Percentiles rank a stretch among this genome's conserved stretches.
These are phyloP conservation scores for Moesziomyces parantarcticus DNA, from an alignment of 1,284 basidiomycete genomes.

Conservation along the genomic window DNA sequence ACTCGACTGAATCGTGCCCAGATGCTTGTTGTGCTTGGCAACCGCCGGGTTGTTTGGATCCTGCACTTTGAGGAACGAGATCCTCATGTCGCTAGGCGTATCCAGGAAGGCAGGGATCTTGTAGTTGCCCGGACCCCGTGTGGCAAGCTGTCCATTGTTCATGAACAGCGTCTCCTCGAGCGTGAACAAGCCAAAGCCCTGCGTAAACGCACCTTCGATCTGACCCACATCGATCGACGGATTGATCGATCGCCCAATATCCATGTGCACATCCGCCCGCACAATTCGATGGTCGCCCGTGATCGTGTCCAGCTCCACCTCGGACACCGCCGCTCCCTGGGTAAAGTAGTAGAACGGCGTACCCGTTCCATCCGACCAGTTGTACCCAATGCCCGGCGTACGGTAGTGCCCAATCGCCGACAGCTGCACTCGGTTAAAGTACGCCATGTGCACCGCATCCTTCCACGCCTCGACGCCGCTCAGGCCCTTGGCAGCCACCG, in stretches of 20 bases:
- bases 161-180: constrained; percentile 67
- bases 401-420: constrained; percentile 67
- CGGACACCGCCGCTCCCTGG: constrained; percentile 64
- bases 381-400: constrained; percentile 67
- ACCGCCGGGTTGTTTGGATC: constrained; percentile 28
- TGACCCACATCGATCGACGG: constrained; percentile 69
- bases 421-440: constrained; percentile 66
- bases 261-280: constrained; percentile 65
- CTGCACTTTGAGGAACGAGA: constrained; percentile 63
- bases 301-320: constrained; percentile 68
- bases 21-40: constrained; percentile 36
- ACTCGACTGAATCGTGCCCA: constrained; percentile 62
- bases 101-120: constrained; percentile 68
- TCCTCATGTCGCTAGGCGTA: constrained; percentile 66
- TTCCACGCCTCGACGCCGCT: constrained; percentile 50
- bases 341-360: constrained; percentile 65
- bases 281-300: constrained; percentile 66
- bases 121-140: constrained; percentile 66
- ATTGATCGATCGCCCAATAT: constrained; percentile 68
- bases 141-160: constrained; percentile 66
- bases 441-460: constrained; percentile 63
- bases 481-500: constrained; percentile 34
- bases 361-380: constrained; percentile 61
- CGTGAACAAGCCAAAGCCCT: constrained; percentile 64
- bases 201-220: constrained; percentile 65